Conservation (phyloP, 2,329 filamentous ascomycete species). For the Colletotrichum kahawae region DNA sequence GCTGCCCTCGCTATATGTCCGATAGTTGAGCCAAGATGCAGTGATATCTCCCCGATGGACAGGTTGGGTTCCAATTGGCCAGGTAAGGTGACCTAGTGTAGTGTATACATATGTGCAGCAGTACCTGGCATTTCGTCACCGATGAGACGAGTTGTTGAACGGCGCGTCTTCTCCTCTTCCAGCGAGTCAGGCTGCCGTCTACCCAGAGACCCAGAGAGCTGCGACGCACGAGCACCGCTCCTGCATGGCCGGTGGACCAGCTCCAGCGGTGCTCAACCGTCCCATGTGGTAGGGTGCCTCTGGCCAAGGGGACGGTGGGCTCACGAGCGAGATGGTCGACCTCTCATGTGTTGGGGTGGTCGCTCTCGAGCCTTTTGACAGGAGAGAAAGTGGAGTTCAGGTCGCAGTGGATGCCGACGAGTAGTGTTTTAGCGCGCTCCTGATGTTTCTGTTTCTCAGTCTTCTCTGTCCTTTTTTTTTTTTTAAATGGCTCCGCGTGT, state of each 20-base stretch:
- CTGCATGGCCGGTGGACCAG: background rate
- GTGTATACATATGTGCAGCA: background rate
- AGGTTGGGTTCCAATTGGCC: background rate
- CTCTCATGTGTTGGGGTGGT: background rate
- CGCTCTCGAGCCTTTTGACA: slow-evolving; percentile 17
- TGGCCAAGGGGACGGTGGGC: background rate
- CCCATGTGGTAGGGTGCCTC: slow-evolving; percentile 3
- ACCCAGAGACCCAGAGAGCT: background rate
- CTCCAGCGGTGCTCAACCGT: background rate
- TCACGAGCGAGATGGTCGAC: background rate
- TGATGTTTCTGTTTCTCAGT: slow-evolving; percentile 12
- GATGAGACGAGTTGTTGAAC: background rate
- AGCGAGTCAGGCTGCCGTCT: slow-evolving; percentile 8
- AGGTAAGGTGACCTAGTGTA: background rate
- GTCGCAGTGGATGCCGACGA: slow-evolving; percentile 11
- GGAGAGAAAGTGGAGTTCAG: slow-evolving; percentile 10
- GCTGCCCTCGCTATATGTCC: background rate
- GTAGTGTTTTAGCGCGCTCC: slow-evolving; percentile 18
- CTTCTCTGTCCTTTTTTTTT: background rate
- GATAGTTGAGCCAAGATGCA: background rate
- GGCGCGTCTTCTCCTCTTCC: background rate
- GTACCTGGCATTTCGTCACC: background rate
- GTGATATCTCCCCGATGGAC: background rate
- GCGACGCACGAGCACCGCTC: slow-evolving; percentile 1
- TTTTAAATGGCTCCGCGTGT: background rate